Percentiles rank a stretch among this genome's conserved stretches.
Conservation (phyloP, 768 basidiomycete genomes). For the Termitomyces sp. region DNA sequence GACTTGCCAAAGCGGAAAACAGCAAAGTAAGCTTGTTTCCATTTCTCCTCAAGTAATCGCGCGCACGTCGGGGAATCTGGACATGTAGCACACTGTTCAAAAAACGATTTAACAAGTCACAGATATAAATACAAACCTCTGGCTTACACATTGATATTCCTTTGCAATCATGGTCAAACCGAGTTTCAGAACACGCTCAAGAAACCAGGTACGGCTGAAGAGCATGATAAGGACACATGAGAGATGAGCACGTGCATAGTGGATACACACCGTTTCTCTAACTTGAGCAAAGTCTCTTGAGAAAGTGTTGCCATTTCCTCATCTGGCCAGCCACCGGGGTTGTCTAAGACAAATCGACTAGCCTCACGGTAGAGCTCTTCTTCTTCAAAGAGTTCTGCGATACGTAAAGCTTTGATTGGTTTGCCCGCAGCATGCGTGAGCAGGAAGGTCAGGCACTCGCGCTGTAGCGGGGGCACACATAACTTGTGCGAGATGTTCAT, state of each 20-base stretch:
- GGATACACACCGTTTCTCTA: constrained; percentile 71
- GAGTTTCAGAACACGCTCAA: constrained; percentile 90
- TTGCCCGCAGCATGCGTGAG: constrained; percentile 89
- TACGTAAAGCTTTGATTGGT: constrained; percentile 89
- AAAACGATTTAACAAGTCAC: neutral
- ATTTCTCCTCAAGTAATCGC: constrained; percentile 85
- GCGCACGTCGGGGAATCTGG: constrained; percentile 79
- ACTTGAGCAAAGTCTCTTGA: constrained; percentile 77
- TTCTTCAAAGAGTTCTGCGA: constrained; percentile 87
- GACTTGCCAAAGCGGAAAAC: constrained; percentile 77
- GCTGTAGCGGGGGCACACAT: constrained; percentile 74
- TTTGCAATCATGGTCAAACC: constrained; percentile 84
- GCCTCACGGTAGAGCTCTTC: constrained; percentile 88
- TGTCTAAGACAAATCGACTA: constrained; percentile 88
- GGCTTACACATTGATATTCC: constrained; percentile 86
- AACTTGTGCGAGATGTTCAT: constrained; percentile 91
- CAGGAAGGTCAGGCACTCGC: constrained; percentile 80
- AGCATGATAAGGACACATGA: neutral
- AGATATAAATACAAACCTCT: neutral
- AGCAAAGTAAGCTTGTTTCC: constrained; percentile 82
- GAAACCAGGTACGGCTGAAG: constrained; percentile 84
- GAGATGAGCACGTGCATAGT: neutral
- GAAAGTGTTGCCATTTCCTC: constrained; percentile 78
- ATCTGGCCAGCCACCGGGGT: constrained; percentile 81
- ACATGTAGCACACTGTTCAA: constrained; percentile 69